Evolutionary conservation across 495 filamentous ascomycete genomes (phyloP).

Genomic region (Cudoniella acicularis): DNA sequence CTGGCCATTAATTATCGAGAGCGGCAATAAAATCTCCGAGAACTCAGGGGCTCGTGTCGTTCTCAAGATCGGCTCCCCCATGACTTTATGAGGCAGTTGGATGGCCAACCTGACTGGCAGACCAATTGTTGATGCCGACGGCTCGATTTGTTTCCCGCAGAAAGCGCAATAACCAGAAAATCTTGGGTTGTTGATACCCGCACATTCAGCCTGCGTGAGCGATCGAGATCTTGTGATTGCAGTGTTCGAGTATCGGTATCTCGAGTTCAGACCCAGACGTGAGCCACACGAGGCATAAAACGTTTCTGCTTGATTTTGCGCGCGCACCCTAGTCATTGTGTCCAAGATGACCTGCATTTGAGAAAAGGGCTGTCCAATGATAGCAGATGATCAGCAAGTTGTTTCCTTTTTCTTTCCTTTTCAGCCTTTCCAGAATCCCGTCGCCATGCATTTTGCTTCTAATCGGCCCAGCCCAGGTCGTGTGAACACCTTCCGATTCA

Average conservation of each 20-base stretch:
- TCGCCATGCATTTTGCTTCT: not conserved
- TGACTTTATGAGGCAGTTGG: not conserved
- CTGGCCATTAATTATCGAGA: not conserved
- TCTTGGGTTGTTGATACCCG: not conserved
- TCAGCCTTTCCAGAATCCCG: not conserved
- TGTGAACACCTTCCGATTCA: not conserved
- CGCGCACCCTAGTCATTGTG: not conserved
- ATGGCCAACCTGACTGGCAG: not conserved
- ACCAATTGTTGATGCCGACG: too few relatives aligned
- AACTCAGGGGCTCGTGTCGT: not conserved
- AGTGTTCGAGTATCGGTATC: too few relatives aligned
- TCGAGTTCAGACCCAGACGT: not conserved
- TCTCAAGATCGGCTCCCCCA: not conserved
- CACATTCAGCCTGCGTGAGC: not conserved
- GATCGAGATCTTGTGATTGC: too few relatives aligned
- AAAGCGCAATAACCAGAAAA: too few relatives aligned
- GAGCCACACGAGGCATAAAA: not conserved
- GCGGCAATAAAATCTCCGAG: not conserved
- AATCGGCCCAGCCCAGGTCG: not conserved
- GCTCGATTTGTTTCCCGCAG: too few relatives aligned
- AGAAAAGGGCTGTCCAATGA: not conserved
- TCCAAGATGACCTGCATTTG: not conserved
- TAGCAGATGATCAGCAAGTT: not conserved
- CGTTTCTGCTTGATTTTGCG: not conserved
- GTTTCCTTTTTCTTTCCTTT: not conserved